Conservation (phyloP, 257 asterid species). For the Nicotiana sylvestris region DNA sequence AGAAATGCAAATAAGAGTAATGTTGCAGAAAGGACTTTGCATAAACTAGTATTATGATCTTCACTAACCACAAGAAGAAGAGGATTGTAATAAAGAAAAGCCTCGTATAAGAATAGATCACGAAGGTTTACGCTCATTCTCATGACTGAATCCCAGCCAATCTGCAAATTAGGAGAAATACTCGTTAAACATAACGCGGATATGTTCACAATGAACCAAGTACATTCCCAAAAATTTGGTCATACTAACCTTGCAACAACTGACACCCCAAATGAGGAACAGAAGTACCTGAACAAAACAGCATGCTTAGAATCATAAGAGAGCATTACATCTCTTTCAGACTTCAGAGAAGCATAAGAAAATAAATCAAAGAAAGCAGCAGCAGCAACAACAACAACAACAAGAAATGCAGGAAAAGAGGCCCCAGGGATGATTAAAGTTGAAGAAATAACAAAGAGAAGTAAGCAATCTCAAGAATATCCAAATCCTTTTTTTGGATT, state of each 20-base stretch:
- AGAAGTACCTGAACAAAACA: conserved; percentile 58
- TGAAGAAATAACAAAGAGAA: not conserved
- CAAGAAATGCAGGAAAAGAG: not conserved
- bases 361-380: not conserved
- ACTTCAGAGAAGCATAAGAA: not conserved
- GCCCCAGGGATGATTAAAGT: not conserved
- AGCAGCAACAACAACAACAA: not conserved
- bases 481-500: too few species aligned
- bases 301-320: conserved; percentile 6
- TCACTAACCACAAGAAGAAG: conserved; percentile 93
- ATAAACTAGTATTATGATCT: conserved; percentile 13
- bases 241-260: conserved; percentile 86
- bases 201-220: not conserved
- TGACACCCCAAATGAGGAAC: conserved; percentile 76
- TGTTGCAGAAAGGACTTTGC: not conserved
- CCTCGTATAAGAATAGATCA: conserved; percentile 92
- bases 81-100: conserved; percentile 95
- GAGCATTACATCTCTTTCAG: not conserved
- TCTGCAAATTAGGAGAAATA: conserved; percentile 43
- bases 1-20: conserved; percentile 18
- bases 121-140: conserved; percentile 92
- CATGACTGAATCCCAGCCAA: conserved; percentile 99
- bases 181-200: conserved; percentile 5
- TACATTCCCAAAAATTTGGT: conserved; percentile 2
- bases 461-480: not conserved